Evolutionary conservation across 2,329 filamentous ascomycete genomes (phyloP).

Genomic region (Tolypocladium album): DNA sequence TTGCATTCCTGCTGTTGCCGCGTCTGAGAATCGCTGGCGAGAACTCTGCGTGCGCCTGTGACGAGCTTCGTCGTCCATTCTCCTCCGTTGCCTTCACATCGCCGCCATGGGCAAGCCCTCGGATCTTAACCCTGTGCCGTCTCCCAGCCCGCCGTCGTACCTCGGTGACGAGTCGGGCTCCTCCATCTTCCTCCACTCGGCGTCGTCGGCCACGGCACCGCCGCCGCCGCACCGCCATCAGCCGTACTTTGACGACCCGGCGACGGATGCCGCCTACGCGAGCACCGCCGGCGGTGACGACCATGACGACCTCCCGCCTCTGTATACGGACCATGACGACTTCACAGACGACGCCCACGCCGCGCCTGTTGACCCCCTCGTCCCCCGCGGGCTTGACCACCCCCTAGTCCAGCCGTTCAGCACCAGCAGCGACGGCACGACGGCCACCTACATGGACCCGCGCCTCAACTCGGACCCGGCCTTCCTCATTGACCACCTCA

Average conservation of each 20-base stretch:
- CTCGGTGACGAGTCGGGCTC: constrained; percentile 15
- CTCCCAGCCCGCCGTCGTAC: constrained; percentile 6
- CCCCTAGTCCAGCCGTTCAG: constrained; percentile 15
- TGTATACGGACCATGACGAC: constrained; percentile 28
- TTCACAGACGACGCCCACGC: constrained; percentile 5
- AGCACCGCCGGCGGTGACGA: constrained; percentile 6
- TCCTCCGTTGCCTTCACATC: not conserved
- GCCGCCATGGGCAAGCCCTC: constrained; percentile 14
- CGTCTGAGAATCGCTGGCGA: not conserved
- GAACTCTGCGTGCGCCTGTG: not conserved
- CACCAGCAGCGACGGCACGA: constrained; percentile 19
- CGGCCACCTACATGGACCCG: constrained; percentile 29
- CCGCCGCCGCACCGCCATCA: constrained; percentile 11
- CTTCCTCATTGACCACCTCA: constrained; percentile 33
- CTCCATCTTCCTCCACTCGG: not conserved
- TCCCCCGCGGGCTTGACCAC: constrained; percentile 6
- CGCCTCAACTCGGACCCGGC: constrained; percentile 32
- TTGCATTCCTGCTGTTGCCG: not conserved
- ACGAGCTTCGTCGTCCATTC: not conserved
- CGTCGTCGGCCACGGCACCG: not conserved
- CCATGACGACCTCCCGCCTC: constrained; percentile 34
- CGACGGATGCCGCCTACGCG: constrained; percentile 6
- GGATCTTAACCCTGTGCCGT: constrained; percentile 7
- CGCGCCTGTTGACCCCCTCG: constrained; percentile 12
- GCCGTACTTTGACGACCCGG: constrained; percentile 25